Conservation (phyloP, 108 stramenopile genomes). For the Cyclotella atomus region DNA sequence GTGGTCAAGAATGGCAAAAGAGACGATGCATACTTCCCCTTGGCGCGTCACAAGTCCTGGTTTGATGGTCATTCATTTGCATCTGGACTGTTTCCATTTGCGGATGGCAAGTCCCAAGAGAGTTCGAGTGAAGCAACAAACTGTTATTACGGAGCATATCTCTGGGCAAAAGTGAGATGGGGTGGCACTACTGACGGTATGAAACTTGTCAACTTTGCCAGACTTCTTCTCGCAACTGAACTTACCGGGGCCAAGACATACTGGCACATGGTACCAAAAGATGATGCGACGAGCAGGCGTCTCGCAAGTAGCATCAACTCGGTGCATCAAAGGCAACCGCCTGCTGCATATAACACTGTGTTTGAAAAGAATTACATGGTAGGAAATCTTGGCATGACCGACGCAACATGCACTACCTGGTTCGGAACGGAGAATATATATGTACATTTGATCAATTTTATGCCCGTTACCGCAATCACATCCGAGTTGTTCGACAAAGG, state of each 20-base stretch:
- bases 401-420: slow-evolving; percentile 79
- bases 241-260: slow-evolving; percentile 87
- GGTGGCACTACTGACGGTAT: slow-evolving; percentile 50
- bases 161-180: slow-evolving; percentile 74
- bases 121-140: slow-evolving; percentile 96
- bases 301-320: background rate
- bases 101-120: slow-evolving; percentile 96
- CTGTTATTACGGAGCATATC: too few relatives aligned
- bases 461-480: slow-evolving; percentile 84
- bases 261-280: slow-evolving; percentile 85
- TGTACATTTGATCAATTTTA: slow-evolving; percentile 88
- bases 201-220: slow-evolving; percentile 66
- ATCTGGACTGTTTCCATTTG: slow-evolving; percentile 85
- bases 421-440: slow-evolving; percentile 78
- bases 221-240: slow-evolving; percentile 85
- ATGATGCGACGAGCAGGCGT: background rate
- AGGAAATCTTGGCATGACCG: slow-evolving; percentile 89
- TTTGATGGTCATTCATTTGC: slow-evolving; percentile 91
- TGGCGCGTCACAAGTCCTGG: slow-evolving; percentile 85
- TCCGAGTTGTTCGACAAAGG: slow-evolving; percentile 62
- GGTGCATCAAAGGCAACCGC: background rate
- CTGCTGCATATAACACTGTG: slow-evolving; percentile 24
- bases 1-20: slow-evolving; percentile 33
- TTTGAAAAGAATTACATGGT: slow-evolving; percentile 86
- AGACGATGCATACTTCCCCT: slow-evolving; percentile 68